Conservation (phyloP, 2,329 filamentous ascomycete species). For the Talaromyces pinophilus region DNA sequence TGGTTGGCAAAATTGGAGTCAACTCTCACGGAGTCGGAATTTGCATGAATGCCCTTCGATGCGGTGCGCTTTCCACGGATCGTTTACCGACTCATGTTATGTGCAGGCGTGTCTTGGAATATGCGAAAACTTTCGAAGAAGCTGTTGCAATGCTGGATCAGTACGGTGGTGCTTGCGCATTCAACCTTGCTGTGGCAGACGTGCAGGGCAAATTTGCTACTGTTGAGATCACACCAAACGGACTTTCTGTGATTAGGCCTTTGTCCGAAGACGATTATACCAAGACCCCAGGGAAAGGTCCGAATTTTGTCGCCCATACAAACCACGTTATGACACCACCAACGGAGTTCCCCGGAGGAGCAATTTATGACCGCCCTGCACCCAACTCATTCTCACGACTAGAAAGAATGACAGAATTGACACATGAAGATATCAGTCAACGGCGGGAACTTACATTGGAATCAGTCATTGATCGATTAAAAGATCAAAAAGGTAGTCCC, state of each 20-base stretch:
- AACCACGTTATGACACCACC: constrained; percentile 15
- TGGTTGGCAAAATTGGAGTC: constrained; percentile 16
- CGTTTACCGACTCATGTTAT: constrained; percentile 14
- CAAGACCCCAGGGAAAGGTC: not conserved
- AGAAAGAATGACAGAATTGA: constrained; percentile 5
- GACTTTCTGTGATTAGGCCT: not conserved
- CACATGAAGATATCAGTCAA: not conserved
- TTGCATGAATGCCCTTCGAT: constrained; percentile 14
- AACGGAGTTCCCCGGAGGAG: not conserved
- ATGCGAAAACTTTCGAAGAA: not conserved
- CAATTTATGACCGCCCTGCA: constrained; percentile 10
- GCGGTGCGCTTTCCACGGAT: not conserved
- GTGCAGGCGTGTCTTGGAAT: constrained; percentile 4
- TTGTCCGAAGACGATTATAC: not conserved
- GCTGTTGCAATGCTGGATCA: constrained; percentile 8
- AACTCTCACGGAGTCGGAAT: constrained; percentile 8
- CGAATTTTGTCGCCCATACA: constrained; percentile 5
- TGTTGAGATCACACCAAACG: constrained; percentile 13
- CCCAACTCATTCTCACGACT: constrained; percentile 16
- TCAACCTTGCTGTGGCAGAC: constrained; percentile 7
- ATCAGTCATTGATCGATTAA: not conserved
- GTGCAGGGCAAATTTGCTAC: not conserved
- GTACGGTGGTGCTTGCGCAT: constrained; percentile 8
- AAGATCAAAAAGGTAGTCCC: constrained; percentile 2
- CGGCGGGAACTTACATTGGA: not conserved